Conservation (phyloP, 495 filamentous ascomycete genomes). For the Daldinia bambusicola region DNA sequence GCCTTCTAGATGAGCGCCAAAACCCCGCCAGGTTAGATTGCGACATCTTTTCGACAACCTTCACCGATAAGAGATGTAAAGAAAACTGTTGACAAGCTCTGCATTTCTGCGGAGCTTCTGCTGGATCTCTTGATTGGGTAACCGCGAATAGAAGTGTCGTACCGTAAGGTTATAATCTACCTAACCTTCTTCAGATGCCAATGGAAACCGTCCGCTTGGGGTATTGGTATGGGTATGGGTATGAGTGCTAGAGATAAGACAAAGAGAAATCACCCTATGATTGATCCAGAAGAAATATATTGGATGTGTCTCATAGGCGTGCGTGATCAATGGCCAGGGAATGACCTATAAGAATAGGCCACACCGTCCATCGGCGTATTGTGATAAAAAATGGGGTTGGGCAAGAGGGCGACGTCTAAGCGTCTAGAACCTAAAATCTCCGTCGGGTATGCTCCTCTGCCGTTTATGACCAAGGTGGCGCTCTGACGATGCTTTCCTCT, state of each 20-base stretch:
- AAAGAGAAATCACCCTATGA: slow-evolving; percentile 10
- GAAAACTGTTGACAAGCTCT: slow-evolving; percentile 16
- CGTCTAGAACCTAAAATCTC: slow-evolving; percentile 45
- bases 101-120: neutral
- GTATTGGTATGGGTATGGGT: neutral
- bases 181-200: slow-evolving; percentile 7
- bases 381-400: slow-evolving; percentile 22
- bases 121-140: neutral
- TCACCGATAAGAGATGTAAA: slow-evolving; percentile 14
- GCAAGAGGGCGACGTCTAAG: slow-evolving; percentile 19
- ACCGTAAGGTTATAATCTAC: neutral
- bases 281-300: slow-evolving; percentile 2
- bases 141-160: slow-evolving; percentile 1
- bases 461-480: slow-evolving; percentile 58
- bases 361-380: slow-evolving; percentile 50
- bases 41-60: neutral
- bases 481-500: slow-evolving; percentile 60
- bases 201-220: neutral
- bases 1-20: slow-evolving; percentile 9
- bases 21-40: neutral
- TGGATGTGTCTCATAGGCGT: slow-evolving; percentile 17
- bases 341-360: slow-evolving; percentile 44
- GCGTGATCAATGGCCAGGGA: slow-evolving; percentile 47
- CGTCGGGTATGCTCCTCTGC: slow-evolving; percentile 60
- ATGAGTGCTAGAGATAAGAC: neutral